These are phyloP conservation scores for Holtermannia corniformis DNA, from an alignment of 768 basidiomycete species.

Conservation along the genomic window DNA sequence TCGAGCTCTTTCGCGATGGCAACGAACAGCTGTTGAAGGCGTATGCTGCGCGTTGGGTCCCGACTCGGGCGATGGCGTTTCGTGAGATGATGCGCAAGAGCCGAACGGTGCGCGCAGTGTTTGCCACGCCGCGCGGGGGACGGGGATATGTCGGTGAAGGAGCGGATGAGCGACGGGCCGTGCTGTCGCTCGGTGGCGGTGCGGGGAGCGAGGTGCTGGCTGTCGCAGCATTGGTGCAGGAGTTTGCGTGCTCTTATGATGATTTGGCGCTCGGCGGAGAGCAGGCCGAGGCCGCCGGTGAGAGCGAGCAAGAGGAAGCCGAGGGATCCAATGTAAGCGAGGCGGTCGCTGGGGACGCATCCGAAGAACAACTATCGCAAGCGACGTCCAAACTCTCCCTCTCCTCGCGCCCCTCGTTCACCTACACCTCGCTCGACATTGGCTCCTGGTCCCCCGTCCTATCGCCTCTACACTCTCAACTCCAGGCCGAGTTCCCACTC, in stretches of 20 bases:
- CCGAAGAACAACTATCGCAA: neutral
- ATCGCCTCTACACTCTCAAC: conserved; percentile 4
- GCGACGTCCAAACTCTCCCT: conserved; percentile 2
- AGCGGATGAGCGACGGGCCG: conserved; percentile 1
- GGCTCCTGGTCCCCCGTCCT: conserved; percentile 26
- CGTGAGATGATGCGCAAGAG: conserved; percentile 28
- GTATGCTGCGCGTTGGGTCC: conserved; percentile 40
- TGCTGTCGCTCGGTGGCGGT: conserved; percentile 39
- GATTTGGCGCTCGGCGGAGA: neutral
- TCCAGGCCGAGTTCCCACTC: conserved; percentile 4
- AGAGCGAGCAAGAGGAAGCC: neutral
- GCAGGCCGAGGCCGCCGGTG: neutral
- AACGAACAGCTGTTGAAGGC: conserved; percentile 22
- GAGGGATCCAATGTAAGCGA: neutral
- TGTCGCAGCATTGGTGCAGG: conserved; percentile 16
- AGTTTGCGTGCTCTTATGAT: neutral
- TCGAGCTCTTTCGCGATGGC: conserved; percentile 30
- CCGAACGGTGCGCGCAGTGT: neutral
- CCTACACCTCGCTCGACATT: conserved; percentile 21
- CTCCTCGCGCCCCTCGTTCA: neutral
- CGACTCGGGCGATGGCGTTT: conserved; percentile 34
- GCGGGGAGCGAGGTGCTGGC: conserved; percentile 38
- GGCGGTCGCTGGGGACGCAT: no score
- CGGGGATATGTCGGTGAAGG: neutral
- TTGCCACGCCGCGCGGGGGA: neutral